phyloP scores from a whole-genome alignment of 306 rosid species.

The Alnus glutinosa region DNA sequence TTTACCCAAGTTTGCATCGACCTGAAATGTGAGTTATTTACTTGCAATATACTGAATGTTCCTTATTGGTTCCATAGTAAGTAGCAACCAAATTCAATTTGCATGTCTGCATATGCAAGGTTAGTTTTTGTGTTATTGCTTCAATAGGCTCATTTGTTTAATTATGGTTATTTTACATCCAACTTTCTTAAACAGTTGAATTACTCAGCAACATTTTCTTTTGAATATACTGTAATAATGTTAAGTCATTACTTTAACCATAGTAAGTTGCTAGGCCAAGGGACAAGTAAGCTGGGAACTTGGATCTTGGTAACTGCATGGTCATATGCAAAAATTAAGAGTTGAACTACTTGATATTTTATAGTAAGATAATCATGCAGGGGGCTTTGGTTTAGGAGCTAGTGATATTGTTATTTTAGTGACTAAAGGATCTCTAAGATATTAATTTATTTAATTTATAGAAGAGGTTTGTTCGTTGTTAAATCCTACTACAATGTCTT shows the following conservation, averaged over 20 bases:
- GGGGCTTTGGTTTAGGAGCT: background rate
- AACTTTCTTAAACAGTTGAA: no score
- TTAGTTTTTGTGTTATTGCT: background rate
- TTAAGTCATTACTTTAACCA: background rate
- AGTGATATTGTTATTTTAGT: background rate
- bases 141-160: background rate
- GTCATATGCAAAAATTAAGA: no score
- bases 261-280: background rate
- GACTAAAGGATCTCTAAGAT: background rate
- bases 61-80: background rate
- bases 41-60: background rate
- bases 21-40: slow-evolving; percentile 52
- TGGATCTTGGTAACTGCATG: background rate
- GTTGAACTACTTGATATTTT: no score
- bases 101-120: background rate
- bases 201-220: no score
- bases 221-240: no score
- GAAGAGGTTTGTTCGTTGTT: no score
- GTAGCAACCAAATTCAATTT: background rate
- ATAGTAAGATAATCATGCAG: background rate
- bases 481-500: no score
- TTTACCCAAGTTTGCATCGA: slow-evolving; percentile 60
- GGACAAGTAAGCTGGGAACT: background rate
- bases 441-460: no score
- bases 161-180: background rate